These are phyloP conservation scores for Cladophialophora psammophila DNA, from an alignment of 2,329 filamentous ascomycete species.

Conservation along the genomic window DNA sequence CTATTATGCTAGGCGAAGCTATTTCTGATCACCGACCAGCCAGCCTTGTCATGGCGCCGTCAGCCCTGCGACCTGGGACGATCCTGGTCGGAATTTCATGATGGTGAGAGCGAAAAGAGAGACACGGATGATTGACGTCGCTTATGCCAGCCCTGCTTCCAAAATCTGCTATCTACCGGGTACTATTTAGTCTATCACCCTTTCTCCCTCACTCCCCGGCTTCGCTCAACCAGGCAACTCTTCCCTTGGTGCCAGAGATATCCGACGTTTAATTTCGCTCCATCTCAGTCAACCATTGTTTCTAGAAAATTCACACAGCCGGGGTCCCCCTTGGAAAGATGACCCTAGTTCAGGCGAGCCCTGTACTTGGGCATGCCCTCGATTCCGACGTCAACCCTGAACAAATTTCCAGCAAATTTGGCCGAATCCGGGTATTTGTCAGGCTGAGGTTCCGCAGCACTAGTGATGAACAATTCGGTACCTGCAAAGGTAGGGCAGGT, in stretches of 20 bases:
- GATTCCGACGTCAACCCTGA: slow-evolving; percentile 56
- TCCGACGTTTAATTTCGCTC: slow-evolving; percentile 22
- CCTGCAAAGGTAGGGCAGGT: slow-evolving; percentile 85
- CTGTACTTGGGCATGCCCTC: slow-evolving; percentile 67
- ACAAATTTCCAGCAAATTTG: slow-evolving; percentile 69
- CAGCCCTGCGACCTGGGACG: slow-evolving; percentile 7
- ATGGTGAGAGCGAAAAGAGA: background rate
- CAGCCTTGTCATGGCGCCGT: slow-evolving; percentile 21
- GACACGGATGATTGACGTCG: slow-evolving; percentile 5
- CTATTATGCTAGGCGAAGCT: background rate
- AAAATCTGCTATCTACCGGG: background rate
- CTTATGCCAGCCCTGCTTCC: slow-evolving; percentile 1
- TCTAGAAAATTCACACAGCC: slow-evolving; percentile 26
- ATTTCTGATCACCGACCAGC: slow-evolving; percentile 11
- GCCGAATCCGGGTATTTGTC: slow-evolving; percentile 68
- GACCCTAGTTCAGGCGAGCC: slow-evolving; percentile 61
- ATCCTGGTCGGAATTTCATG: background rate
- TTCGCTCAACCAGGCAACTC: background rate
- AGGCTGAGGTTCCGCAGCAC: slow-evolving; percentile 72
- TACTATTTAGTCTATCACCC: background rate
- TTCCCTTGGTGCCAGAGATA: background rate
- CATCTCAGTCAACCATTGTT: background rate
- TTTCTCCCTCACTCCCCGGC: too few relatives aligned
- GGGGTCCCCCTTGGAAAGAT: background rate
- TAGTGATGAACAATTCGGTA: slow-evolving; percentile 78